These are phyloP conservation scores for Jatropha curcas DNA, from an alignment of 345 rosid genomes.

Conservation along the genomic window DNA sequence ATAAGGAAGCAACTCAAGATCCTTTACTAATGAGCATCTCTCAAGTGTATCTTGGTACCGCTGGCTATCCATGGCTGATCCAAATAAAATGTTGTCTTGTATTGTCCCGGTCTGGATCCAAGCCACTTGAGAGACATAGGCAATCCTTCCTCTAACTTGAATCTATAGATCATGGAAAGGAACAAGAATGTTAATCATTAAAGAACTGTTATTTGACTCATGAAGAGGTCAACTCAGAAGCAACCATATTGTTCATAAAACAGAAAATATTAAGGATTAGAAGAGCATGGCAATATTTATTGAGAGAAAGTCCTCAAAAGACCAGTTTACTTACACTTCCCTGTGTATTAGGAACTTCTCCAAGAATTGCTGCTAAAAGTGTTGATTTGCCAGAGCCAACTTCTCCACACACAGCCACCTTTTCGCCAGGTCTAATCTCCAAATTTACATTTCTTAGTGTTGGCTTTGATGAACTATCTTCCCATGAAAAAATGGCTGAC, in stretches of 20 bases:
- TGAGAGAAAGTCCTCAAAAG: not conserved
- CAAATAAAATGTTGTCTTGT: constrained; percentile 79
- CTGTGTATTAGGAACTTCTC: constrained; percentile 65
- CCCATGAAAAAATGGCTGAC: constrained; percentile 85
- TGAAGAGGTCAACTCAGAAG: not conserved
- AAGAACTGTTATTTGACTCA: not conserved
- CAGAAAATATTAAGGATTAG: not conserved
- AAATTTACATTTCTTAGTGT: constrained; percentile 63
- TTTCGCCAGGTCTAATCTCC: constrained; percentile 59
- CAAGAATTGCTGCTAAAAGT: constrained; percentile 83
- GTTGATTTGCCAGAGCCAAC: constrained; percentile 99
- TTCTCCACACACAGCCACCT: constrained; percentile 92
- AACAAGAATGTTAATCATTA: constrained; percentile 2
- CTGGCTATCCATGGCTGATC: constrained; percentile 63
- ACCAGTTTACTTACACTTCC: constrained; percentile 60
- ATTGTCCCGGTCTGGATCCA: constrained; percentile 96
- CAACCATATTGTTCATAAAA: not conserved
- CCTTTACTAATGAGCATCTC: constrained; percentile 79
- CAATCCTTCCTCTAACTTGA: constrained; percentile 69
- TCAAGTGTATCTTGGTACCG: constrained; percentile 74
- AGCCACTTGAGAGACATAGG: constrained; percentile 92
- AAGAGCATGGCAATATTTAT: not conserved
- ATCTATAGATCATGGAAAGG: constrained; percentile 42
- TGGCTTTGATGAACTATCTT: constrained; percentile 50
- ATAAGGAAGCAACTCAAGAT: constrained; percentile 82